Evolutionary conservation across 345 rosid species (phyloP).

Genomic region (Eucalyptus curtisii): DNA sequence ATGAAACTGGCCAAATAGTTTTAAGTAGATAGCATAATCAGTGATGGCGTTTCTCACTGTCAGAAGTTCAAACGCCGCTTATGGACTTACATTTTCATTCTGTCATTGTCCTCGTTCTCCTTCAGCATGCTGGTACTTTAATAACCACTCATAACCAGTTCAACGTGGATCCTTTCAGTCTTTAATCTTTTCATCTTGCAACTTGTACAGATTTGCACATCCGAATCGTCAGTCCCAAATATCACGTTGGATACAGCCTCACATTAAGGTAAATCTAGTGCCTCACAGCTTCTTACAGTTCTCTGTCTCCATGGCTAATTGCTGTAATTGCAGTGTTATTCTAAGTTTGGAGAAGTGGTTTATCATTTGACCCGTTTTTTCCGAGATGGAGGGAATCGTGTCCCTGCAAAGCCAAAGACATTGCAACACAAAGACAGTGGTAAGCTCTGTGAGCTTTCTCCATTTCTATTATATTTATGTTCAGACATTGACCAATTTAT

Average conservation of each 20-base stretch:
- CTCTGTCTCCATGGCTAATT: background rate
- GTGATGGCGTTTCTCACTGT: background rate
- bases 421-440: conserved; percentile 27
- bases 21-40: background rate
- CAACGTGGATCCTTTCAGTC: background rate
- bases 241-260: conserved; percentile 92
- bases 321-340: conserved; percentile 49
- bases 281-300: background rate
- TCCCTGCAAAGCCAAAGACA: conserved; percentile 17
- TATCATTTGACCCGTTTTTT: conserved; percentile 79
- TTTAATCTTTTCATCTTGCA: conserved; percentile 1
- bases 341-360: conserved; percentile 78
- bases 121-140: background rate
- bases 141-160: background rate
- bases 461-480: background rate
- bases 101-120: background rate
- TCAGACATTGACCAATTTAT: background rate
- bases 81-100: background rate
- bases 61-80: background rate
- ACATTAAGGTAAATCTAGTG: conserved; percentile 43
- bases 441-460: conserved; percentile 5
- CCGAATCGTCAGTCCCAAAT: conserved; percentile 65
- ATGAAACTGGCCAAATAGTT: background rate
- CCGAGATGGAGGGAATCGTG: conserved; percentile 34
- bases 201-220: conserved; percentile 57